These are phyloP conservation scores for Vanrija sp. DNA, from an alignment of 1,284 basidiomycete species.

Conservation along the genomic window DNA sequence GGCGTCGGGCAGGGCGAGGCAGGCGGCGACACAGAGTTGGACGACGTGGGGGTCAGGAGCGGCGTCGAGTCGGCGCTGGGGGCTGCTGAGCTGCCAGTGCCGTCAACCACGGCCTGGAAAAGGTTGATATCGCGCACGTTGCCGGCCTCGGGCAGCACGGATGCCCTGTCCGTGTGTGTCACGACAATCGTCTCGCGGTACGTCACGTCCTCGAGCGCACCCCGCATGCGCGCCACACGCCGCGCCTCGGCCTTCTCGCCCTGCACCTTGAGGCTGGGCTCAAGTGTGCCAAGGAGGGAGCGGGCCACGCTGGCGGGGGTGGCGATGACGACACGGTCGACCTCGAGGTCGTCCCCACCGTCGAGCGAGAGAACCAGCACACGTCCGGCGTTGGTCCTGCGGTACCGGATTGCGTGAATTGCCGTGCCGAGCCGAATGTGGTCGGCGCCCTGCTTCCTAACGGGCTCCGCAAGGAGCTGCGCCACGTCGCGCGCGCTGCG, in stretches of 20 bases:
- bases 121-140: conserved; percentile 67
- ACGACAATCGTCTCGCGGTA: conserved; percentile 57
- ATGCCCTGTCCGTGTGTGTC: conserved; percentile 60
- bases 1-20: conserved; percentile 10
- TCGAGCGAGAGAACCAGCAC: conserved; percentile 4
- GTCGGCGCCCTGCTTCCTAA: conserved; percentile 22
- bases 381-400: conserved; percentile 19
- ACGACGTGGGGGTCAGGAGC: conserved; percentile 2
- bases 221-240: conserved; percentile 26
- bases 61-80: background rate
- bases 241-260: conserved; percentile 16
- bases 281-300: conserved; percentile 33
- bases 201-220: conserved; percentile 32
- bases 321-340: conserved; percentile 64
- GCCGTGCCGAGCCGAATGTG: conserved; percentile 22
- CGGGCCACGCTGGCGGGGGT: conserved; percentile 64
- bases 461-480: conserved; percentile 16
- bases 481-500: conserved; percentile 30
- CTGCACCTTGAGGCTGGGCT: conserved; percentile 15
- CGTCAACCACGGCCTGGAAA: conserved; percentile 40
- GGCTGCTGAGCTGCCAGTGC: background rate
- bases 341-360: conserved; percentile 35
- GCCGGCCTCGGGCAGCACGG: conserved; percentile 55
- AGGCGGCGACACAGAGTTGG: background rate
- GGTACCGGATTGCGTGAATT: conserved; percentile 20